Base-by-base conservation (phyloP, 208 protist species). In the Balamuthia mandrillaris region DNA sequence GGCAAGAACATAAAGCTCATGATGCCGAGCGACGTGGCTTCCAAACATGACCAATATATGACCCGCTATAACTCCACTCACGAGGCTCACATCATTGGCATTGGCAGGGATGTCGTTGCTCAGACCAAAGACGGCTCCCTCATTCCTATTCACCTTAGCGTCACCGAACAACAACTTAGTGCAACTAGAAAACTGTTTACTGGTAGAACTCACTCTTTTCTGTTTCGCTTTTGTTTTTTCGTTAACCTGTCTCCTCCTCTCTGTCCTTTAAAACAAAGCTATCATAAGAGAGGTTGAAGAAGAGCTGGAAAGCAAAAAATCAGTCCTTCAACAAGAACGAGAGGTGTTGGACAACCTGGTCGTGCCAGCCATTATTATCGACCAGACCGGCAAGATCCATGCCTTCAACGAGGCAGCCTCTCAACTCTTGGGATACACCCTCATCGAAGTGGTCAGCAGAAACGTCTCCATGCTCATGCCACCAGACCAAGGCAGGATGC, bases 391-490 rank as follows among this genome's bases (percentile, higher is more conserved):
- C 6, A 70, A 70, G 61, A 70, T 70, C 37, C 61, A 70, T 27
- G 61, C 61, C 7, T 70, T 70, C 61, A 70, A 70, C 61, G 61
- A 70, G 33, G 31, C 33, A 1, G 61, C 61, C 7, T 41, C 41
- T 33, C 41, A 70, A 41, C 9, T 70, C 37, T 41, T 70, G 7
- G 61, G 61, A 12, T 70, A 70, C 37, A 12, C n/a, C 1, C 61
- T 70, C 16, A 70, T 70, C 33, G 61, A 70, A 12, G 61, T 78
- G 1, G 68, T 78, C 2, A 56, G 68, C 68, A 41, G 68, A 41
- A 78, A 78, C 42, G 18, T 78, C 44, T 58, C 12, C 9, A 78
- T 78, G 1, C 68, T 78, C 68, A 78, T 78, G 68, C 68, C 68
- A n/a, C 9, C 29, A 24, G 44, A 78, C 29, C 39, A 78, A 24